Percentiles rank a stretch among this genome's conserved stretches.
Conservation (phyloP, 1,139 yeast genomes). For the Wickerhamomyces sp. region DNA sequence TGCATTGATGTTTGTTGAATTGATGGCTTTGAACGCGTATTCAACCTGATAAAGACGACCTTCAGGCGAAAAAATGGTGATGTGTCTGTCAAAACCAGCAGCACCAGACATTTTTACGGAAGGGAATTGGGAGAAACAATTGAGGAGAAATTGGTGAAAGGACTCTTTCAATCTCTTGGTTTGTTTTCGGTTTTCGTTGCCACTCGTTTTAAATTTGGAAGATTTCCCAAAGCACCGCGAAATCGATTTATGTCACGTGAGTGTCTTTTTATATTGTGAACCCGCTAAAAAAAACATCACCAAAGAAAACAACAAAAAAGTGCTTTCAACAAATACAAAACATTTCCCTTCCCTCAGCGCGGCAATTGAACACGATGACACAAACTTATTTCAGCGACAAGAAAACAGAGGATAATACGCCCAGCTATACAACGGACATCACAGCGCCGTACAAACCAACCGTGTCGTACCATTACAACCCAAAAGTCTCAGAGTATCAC, state of each 20-base stretch:
- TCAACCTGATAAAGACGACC: constrained; percentile 97
- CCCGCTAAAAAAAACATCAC: neutral
- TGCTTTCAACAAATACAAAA: no score
- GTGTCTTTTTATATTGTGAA: no score
- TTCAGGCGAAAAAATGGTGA: constrained; percentile 96
- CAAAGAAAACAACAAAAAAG: neutral
- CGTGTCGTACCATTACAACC: constrained; percentile 87
- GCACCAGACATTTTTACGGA: constrained; percentile 36
- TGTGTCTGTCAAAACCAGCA: constrained; percentile 97
- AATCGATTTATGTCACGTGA: no score
- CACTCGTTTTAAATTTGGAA: neutral
- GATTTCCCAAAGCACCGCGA: no score
- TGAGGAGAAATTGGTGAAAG: neutral
- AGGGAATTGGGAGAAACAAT: neutral
- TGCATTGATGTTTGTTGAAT: constrained; percentile 85
- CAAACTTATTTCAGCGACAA: constrained; percentile 41
- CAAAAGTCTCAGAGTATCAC: constrained; percentile 76
- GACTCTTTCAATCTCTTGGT: no score
- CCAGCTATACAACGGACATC: constrained; percentile 42
- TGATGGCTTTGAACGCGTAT: constrained; percentile 96
- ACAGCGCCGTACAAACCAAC: constrained; percentile 37
- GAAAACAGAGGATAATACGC: constrained; percentile 53
- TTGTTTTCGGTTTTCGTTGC: neutral
- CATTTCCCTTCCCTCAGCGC: no score
- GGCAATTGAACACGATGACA: no score